A percentile compares a stretch with the other conserved stretches of the same genome.
Evolutionary conservation across 1,284 basidiomycete species (phyloP).

Genomic region (Rhodotorula sp.): DNA sequence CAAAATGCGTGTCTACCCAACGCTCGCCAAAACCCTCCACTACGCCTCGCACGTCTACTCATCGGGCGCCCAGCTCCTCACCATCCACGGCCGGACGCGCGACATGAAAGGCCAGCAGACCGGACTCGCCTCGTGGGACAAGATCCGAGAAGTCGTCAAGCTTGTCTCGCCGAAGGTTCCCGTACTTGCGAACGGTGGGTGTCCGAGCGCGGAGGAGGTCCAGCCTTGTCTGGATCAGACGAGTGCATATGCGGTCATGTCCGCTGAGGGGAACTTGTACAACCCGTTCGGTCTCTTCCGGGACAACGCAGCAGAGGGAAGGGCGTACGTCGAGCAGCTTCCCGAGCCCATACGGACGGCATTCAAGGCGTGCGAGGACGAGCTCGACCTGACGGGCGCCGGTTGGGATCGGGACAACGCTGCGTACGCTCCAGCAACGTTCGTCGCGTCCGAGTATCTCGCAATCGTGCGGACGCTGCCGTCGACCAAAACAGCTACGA

Average conservation of each 20-base stretch:
- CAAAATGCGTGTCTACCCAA: constrained; percentile 90
- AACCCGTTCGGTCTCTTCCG: constrained; percentile 79
- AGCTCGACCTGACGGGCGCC: constrained; percentile 23
- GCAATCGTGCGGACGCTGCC: constrained; percentile 66
- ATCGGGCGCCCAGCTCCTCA: constrained; percentile 91
- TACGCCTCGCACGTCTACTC: constrained; percentile 94
- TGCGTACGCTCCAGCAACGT: constrained; percentile 39
- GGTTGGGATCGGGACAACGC: constrained; percentile 22
- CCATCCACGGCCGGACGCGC: constrained; percentile 85
- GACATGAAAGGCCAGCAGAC: constrained; percentile 79
- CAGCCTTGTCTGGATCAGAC: constrained; percentile 73
- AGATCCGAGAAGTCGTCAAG: constrained; percentile 80
- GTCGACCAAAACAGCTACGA: constrained; percentile 67
- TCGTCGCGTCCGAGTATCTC: constrained; percentile 79
- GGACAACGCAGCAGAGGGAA: constrained; percentile 30
- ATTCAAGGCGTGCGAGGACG: constrained; percentile 29
- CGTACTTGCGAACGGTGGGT: constrained; percentile 97
- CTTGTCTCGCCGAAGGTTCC: constrained; percentile 67
- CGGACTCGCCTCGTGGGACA: constrained; percentile 75
- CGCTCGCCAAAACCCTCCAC: constrained; percentile 78
- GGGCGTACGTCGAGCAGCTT: constrained; percentile 34
- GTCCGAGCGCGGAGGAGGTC: constrained; percentile 80
- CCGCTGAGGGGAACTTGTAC: constrained; percentile 91
- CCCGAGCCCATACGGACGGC: constrained; percentile 40
- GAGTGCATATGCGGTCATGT: constrained; percentile 89